Evolutionary conservation across 805 yeast genomes (phyloP).

Genomic region (Zygotorulaspora florentina): DNA sequence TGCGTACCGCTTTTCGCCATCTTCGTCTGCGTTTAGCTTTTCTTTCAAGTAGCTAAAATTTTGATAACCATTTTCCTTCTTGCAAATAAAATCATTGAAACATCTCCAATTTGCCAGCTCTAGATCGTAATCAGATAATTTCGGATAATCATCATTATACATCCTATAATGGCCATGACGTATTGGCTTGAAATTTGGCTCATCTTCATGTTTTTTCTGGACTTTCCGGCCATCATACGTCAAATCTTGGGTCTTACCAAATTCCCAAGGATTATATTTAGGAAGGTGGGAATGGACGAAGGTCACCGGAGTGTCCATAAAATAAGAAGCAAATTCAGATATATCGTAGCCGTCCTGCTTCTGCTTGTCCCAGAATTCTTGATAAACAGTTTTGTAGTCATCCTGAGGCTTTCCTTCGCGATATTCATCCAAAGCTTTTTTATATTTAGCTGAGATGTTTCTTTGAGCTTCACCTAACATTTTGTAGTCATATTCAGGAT

Average conservation of each 20-base stretch:
- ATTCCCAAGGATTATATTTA: slow-evolving; percentile 37
- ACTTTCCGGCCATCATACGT: slow-evolving; percentile 15
- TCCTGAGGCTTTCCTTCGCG: background rate
- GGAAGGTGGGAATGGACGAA: slow-evolving; percentile 41
- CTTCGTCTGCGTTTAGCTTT: slow-evolving; percentile 7
- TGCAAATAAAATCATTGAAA: slow-evolving; percentile 16
- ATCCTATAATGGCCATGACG: slow-evolving; percentile 12
- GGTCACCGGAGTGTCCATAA: slow-evolving; percentile 25
- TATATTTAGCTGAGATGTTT: slow-evolving; percentile 7
- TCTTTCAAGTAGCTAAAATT: slow-evolving; percentile 16
- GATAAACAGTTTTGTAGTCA: slow-evolving; percentile 8
- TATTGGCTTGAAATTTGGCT: slow-evolving; percentile 10
- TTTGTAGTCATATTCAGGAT: slow-evolving; percentile 58
- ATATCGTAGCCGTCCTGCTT: slow-evolving; percentile 6
- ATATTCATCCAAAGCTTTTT: background rate
- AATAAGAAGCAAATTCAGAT: slow-evolving; percentile 4
- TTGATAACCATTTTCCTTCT: slow-evolving; percentile 10
- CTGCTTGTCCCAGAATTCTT: slow-evolving; percentile 9
- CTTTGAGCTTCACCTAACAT: slow-evolving; percentile 16
- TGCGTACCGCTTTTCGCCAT: slow-evolving; percentile 7
- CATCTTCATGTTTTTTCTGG: slow-evolving; percentile 12
- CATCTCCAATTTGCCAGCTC: slow-evolving; percentile 21
- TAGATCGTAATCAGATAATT: slow-evolving; percentile 24
- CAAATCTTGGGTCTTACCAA: slow-evolving; percentile 19
- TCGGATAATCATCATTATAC: slow-evolving; percentile 16